A percentile compares a stretch with the other conserved stretches of the same genome.
phyloP scores from a whole-genome alignment of 176 grass and related monocot genomes.

The Rhynchospora pubera region DNA sequence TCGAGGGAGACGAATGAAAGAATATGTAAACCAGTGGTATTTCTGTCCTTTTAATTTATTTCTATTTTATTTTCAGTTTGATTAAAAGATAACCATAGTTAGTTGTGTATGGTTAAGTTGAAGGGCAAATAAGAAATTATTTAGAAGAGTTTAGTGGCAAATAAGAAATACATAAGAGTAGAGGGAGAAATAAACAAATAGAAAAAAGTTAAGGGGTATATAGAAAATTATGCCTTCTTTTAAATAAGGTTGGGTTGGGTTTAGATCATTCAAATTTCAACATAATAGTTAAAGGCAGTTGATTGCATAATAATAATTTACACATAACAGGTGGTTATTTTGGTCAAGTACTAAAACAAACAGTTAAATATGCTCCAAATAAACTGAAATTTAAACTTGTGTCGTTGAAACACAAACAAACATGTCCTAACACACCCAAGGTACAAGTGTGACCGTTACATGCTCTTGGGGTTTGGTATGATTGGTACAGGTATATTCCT shows the following conservation, averaged over 20 bases:
- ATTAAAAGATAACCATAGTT: too few relatives aligned
- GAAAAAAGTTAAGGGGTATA: too few relatives aligned
- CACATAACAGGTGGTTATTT: not conserved
- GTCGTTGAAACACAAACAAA: not conserved
- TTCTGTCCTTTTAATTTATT: too few relatives aligned
- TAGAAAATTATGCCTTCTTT: too few relatives aligned
- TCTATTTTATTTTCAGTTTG: too few relatives aligned
- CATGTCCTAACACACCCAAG: not conserved
- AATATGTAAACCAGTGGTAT: too few relatives aligned
- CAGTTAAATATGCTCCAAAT: not conserved
- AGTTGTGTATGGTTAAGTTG: too few relatives aligned
- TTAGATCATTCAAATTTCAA: not conserved
- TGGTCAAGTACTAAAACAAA: not conserved
- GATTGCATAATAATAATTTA: not conserved
- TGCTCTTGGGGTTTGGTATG: not conserved
- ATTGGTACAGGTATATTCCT: conserved; percentile 22
- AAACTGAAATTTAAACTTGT: not conserved
- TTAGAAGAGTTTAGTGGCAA: too few relatives aligned
- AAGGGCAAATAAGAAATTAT: too few relatives aligned
- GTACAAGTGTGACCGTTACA: not conserved
- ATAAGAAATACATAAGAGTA: too few relatives aligned
- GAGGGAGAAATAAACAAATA: too few relatives aligned
- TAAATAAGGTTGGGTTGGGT: not conserved
- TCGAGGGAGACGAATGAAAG: too few relatives aligned
- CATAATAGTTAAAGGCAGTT: not conserved